Evolutionary conservation across 169 alveolate genomes (phyloP).

Genomic region (Amoebophrya sp.): DNA sequence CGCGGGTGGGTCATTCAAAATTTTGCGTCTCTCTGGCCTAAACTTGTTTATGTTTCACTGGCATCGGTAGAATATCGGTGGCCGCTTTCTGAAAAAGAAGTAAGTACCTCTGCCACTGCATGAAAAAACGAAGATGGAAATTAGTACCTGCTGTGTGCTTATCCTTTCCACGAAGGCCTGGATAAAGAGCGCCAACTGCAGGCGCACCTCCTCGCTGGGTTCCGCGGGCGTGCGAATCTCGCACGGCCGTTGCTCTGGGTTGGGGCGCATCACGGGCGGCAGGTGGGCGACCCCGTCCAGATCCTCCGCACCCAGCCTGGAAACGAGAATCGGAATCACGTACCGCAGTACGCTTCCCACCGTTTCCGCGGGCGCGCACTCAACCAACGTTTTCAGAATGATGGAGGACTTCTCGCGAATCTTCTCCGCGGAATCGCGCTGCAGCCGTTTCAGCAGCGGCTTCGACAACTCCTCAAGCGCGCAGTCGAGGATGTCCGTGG

Average conservation of each 20-base stretch:
- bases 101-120: no score
- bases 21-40: no score
- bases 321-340: not conserved
- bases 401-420: not conserved
- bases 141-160: not conserved
- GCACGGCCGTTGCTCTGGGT: constrained; percentile 42
- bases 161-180: constrained; percentile 28
- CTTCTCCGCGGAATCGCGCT: not conserved
- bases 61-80: no score
- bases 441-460: not conserved
- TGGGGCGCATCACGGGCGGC: constrained; percentile 47
- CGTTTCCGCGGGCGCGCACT: not conserved
- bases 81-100: no score
- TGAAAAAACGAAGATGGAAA: no score
- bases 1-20: no score
- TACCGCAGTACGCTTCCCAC: no score
- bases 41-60: no score
- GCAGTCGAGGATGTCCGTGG: not conserved
- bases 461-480: not conserved
- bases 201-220: constrained; percentile 45
- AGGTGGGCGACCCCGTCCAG: constrained; percentile 41
- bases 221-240: constrained; percentile 38
- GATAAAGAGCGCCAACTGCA: constrained; percentile 29
- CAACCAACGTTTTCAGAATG: not conserved
- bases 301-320: not conserved